phyloP scores from a whole-genome alignment of 2,329 filamentous ascomycete genomes.

The Calonectria montana region DNA sequence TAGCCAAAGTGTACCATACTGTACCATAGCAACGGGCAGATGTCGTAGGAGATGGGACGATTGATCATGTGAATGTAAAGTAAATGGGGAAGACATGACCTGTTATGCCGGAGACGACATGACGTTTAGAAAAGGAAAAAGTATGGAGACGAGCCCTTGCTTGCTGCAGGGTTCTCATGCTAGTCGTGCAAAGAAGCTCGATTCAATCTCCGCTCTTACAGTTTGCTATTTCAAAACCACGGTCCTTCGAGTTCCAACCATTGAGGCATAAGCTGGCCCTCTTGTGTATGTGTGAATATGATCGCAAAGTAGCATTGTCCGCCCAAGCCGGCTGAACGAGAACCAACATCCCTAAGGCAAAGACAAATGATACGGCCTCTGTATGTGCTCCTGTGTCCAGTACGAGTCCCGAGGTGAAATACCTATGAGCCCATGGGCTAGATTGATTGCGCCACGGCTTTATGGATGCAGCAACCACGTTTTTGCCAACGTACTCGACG shows the following conservation, averaged over 20 bases:
- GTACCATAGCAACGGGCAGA: slow-evolving; percentile 46
- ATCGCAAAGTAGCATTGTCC: neutral
- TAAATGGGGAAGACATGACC: slow-evolving; percentile 31
- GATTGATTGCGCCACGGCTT: neutral
- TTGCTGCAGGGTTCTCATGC: slow-evolving; percentile 15
- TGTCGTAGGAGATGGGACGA: slow-evolving; percentile 28
- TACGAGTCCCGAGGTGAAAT: no score
- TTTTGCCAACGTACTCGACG: neutral
- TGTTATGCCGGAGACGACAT: slow-evolving; percentile 27
- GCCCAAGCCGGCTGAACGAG: neutral
- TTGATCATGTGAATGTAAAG: slow-evolving; percentile 36
- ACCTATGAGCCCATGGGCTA: no score
- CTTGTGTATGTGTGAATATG: neutral
- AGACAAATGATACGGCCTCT: neutral
- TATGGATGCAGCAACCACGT: neutral
- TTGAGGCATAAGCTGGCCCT: neutral
- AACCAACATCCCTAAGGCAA: no score
- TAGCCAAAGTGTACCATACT: slow-evolving; percentile 49
- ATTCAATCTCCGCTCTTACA: slow-evolving; percentile 46
- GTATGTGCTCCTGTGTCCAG: neutral
- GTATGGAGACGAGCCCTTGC: slow-evolving; percentile 6
- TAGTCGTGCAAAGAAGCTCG: slow-evolving; percentile 38
- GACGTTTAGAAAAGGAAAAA: slow-evolving; percentile 14
- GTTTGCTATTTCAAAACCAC: slow-evolving; percentile 35
- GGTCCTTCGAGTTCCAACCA: neutral